A percentile compares a stretch with the other conserved stretches of the same genome.
phyloP scores from a whole-genome alignment of 2,329 filamentous ascomycete genomes.

The Xenoacremonium recifei region DNA sequence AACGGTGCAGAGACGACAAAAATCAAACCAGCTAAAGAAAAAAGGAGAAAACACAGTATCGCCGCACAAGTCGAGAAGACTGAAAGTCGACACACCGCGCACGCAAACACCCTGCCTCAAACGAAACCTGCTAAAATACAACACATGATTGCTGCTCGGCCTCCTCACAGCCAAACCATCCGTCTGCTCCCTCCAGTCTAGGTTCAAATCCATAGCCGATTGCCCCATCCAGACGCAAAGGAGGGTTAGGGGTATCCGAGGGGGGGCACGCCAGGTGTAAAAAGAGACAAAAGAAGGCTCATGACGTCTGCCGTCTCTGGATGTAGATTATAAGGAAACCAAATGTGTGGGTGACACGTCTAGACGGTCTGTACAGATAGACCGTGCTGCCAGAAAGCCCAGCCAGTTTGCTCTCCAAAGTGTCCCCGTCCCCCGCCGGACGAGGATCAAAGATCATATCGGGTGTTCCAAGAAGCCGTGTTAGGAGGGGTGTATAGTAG shows the following conservation, averaged over 20 bases:
- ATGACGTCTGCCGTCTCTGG: constrained; percentile 16
- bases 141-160: constrained; percentile 34
- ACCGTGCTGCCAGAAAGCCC: constrained; percentile 16
- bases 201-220: constrained; percentile 29
- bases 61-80: constrained; percentile 31
- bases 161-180: constrained; percentile 25
- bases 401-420: constrained; percentile 20
- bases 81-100: constrained; percentile 31
- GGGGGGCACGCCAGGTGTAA: constrained; percentile 22
- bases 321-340: constrained; percentile 30
- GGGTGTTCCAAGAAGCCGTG: constrained; percentile 12
- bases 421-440: constrained; percentile 9
- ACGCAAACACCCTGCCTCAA: constrained; percentile 31
- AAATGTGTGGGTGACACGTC: constrained; percentile 21
- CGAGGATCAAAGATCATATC: constrained; percentile 10
- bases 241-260: constrained; percentile 29
- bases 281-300: constrained; percentile 22
- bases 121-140: constrained; percentile 40
- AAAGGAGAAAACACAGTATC: too few relatives aligned
- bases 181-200: constrained; percentile 34
- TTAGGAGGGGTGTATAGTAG: constrained; percentile 10
- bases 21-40: constrained; percentile 40
- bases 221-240: constrained; percentile 30
- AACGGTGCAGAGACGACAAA: constrained; percentile 28
- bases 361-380: constrained; percentile 15